Base-by-base conservation (phyloP, 768 basidiomycete species). In the Lentinula edodes region DNA sequence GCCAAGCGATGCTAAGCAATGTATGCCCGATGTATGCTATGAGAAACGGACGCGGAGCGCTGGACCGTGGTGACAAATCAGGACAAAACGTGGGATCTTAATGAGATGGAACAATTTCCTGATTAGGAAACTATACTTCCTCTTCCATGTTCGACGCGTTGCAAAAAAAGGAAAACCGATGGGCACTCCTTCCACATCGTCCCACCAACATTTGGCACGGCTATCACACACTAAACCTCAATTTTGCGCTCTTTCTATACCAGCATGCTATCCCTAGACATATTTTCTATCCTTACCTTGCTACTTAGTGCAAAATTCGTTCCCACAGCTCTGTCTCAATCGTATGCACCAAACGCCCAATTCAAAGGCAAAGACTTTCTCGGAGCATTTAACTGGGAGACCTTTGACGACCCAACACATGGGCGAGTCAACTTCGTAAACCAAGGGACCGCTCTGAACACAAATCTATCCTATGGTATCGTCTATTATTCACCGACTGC, bases 391-490 rank as follows among this genome's bases (percentile, higher is more conserved):
- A 70, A 66, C 1, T 87, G 80, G 80, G 76, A 83, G 64, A 79
- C 78, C 7, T 58, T 69, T 32, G 66, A 78, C 61, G 86, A 88
- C 67, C 86, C 85, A n/a, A 88, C 86, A 0, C 82, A 86, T 63
- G 86, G 86, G n/a, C 73, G 81, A 55, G 83, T 85, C 61, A 81
- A 86, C 70, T 88, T 84, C 63, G 76, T 87, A 38, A 75, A 80
- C 62, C 64, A 75, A 65, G 54, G 62, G 15, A 77, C 78, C 1
- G 81, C 86, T 0, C 54, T 73, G n/a, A 18, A 53, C 0, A 67
- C 68, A 1, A 82, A 81, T 60, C 73, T 87, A 36, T 73, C 84
- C 8, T 80, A 69, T 60, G 82, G 85, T 83, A 50, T 18, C 38
- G 48, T 43, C 6, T 36, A 20, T 38, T 61, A 35, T 54, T 56